These are phyloP conservation scores for Phyllosticta ampelicida DNA, from an alignment of 2,329 filamentous ascomycete species.

Conservation along the genomic window DNA sequence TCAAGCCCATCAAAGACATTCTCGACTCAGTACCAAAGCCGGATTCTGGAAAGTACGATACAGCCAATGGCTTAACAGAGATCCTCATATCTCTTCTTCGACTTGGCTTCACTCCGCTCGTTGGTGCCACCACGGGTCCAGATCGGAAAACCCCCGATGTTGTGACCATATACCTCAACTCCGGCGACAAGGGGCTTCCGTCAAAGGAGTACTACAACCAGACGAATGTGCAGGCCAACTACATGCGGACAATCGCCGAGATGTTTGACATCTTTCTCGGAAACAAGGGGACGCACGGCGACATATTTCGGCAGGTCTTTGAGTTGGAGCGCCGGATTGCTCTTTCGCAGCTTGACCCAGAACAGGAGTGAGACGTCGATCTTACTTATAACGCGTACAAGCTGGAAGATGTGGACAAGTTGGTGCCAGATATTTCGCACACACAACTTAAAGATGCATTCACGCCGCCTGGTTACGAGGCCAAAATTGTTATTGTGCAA, in stretches of 20 bases:
- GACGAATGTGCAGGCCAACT: constrained; percentile 22
- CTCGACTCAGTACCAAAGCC: neutral
- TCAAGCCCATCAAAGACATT: constrained; percentile 45
- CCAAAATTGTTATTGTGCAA: constrained; percentile 46
- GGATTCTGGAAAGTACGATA: neutral
- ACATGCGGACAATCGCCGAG: neutral
- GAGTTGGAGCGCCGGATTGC: constrained; percentile 53
- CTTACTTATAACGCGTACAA: constrained; percentile 49
- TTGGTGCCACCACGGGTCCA: neutral
- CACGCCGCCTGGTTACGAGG: constrained; percentile 40
- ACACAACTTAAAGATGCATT: constrained; percentile 42
- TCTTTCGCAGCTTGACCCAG: constrained; percentile 45
- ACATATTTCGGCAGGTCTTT: constrained; percentile 28
- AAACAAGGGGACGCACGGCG: constrained; percentile 13
- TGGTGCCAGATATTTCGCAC: constrained; percentile 48
- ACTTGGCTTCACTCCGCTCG: neutral
- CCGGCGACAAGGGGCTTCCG: constrained; percentile 36
- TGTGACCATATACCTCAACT: constrained; percentile 30
- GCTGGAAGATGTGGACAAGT: constrained; percentile 42
- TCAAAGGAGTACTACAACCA: constrained; percentile 28
- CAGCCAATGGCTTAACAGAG: neutral
- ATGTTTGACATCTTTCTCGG: neutral
- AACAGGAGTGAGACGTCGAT: constrained; percentile 23
- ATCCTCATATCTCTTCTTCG: neutral
- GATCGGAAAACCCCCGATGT: constrained; percentile 3